Conservation (phyloP, 805 yeast genomes). For the Wickerhamomyces bovis region DNA sequence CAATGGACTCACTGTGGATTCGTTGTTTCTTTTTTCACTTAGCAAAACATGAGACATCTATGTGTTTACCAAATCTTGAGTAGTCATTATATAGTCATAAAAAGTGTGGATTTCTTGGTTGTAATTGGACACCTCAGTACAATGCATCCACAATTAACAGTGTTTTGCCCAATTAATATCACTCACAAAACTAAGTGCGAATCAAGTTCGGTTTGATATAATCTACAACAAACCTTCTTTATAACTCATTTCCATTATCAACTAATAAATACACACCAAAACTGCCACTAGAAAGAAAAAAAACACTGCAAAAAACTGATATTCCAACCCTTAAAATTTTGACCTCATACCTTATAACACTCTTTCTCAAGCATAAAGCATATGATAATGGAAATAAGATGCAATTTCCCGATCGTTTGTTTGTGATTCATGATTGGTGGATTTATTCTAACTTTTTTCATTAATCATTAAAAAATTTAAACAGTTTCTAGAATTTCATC, state of each 20-base stretch:
- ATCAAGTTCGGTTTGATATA: too few species aligned
- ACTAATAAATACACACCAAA: not conserved
- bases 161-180: too few species aligned
- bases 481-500: constrained; percentile 95
- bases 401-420: not conserved
- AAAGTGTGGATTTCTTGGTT: too few species aligned
- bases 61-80: not conserved
- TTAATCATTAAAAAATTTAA: constrained; percentile 34
- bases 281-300: not conserved
- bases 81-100: too few species aligned
- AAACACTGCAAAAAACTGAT: not conserved
- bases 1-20: too few species aligned
- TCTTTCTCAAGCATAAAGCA: not conserved
- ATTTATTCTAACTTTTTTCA: not conserved
- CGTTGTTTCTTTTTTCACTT: too few species aligned
- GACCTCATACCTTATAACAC: not conserved
- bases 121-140: too few species aligned
- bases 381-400: not conserved
- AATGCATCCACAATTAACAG: too few species aligned
- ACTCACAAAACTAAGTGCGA: too few species aligned
- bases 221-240: not conserved
- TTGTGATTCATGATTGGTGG: not conserved
- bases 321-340: not conserved
- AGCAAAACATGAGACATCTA: too few species aligned
- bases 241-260: not conserved